Evolutionary conservation across 345 rosid genomes (phyloP).

Genomic region (Carallia brachiata): DNA sequence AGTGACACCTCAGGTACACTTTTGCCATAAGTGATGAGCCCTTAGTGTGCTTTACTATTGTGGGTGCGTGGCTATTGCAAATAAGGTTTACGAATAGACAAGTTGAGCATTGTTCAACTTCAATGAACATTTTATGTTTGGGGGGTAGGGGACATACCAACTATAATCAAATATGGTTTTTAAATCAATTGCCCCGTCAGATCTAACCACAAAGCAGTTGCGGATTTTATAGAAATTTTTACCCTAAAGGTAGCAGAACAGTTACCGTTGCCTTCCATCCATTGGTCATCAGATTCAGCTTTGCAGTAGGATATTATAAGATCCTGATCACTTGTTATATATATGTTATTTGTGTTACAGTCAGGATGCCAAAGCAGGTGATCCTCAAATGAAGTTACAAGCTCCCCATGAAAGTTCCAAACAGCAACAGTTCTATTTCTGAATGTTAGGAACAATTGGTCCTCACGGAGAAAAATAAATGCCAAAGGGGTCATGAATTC

Average conservation of each 20-base stretch:
- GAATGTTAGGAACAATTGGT: slow-evolving; percentile 57
- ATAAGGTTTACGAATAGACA: too few species aligned
- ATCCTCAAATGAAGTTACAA: slow-evolving; percentile 60
- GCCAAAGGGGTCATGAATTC: slow-evolving; percentile 58
- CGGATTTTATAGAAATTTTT: too few species aligned
- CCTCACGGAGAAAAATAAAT: slow-evolving; percentile 53
- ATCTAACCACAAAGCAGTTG: too few species aligned
- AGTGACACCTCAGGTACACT: too few species aligned
- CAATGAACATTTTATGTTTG: too few species aligned
- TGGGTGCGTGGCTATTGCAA: too few species aligned
- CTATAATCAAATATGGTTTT: too few species aligned
- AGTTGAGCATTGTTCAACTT: too few species aligned
- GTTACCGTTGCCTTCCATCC: slow-evolving; percentile 60
- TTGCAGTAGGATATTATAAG: slow-evolving; percentile 74
- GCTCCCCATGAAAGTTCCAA: slow-evolving; percentile 72
- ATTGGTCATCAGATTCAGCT: slow-evolving; percentile 54
- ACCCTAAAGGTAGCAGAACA: neutral
- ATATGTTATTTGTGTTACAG: slow-evolving; percentile 70
- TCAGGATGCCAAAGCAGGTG: slow-evolving; percentile 76
- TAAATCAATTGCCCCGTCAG: too few species aligned
- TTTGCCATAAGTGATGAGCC: too few species aligned
- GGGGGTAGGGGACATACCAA: too few species aligned
- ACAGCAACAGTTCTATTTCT: slow-evolving; percentile 63
- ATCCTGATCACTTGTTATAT: slow-evolving; percentile 72
- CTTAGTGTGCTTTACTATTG: too few species aligned